Conservation (phyloP, 768 basidiomycete genomes). For the Naganishia randhawae region DNA sequence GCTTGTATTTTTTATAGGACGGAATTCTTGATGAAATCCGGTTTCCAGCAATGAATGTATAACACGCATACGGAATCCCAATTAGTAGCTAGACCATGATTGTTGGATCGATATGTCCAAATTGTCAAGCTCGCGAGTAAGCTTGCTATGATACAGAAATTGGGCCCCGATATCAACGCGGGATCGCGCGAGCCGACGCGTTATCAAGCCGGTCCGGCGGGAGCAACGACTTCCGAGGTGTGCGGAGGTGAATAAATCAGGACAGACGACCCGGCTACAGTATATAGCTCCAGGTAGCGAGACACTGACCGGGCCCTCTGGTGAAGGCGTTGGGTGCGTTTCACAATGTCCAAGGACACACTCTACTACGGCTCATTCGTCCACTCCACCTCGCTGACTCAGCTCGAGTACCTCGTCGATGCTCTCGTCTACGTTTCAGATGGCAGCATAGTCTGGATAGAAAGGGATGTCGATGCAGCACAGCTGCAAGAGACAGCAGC, state of each 20-base stretch:
- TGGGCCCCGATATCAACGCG: no score
- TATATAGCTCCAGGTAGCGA: not conserved
- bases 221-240: not conserved
- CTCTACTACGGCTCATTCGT: conserved; percentile 40
- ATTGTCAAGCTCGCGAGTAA: no score
- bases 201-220: not conserved
- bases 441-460: conserved; percentile 70
- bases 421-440: conserved; percentile 60
- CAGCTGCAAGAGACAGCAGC: conserved; percentile 54
- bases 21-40: no score
- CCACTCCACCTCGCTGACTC: conserved; percentile 38
- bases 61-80: no score
- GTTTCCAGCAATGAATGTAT: no score
- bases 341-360: conserved; percentile 15
- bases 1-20: no score
- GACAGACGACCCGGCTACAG: not conserved
- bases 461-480: conserved; percentile 56
- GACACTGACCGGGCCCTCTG: not conserved
- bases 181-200: no score
- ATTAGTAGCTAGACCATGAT: no score
- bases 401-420: conserved; percentile 53
- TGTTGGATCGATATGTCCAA: no score
- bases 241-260: conserved; percentile 5
- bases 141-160: no score
- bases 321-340: not conserved